phyloP scores from a whole-genome alignment of 805 yeast species.

The Hanseniaspora occidentalis region DNA sequence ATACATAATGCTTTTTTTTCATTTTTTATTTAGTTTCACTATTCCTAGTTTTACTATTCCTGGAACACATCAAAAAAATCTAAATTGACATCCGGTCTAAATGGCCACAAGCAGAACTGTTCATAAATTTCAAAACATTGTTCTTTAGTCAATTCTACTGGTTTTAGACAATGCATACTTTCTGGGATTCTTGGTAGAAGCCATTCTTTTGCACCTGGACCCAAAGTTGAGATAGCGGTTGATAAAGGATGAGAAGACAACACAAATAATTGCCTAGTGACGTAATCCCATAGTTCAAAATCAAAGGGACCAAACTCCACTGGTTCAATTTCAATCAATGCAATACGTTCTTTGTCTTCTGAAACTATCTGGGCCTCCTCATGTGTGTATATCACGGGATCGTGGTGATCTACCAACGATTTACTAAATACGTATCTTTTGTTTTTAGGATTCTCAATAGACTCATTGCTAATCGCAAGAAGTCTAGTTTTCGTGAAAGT shows the following conservation, averaged over 20 bases:
- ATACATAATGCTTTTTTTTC: not conserved
- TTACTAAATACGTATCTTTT: slow-evolving; percentile 13
- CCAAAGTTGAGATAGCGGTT: slow-evolving; percentile 42
- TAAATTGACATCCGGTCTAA: slow-evolving; percentile 50
- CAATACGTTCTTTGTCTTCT: slow-evolving; percentile 28
- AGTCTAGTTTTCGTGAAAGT: slow-evolving; percentile 46
- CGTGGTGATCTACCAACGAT: slow-evolving; percentile 10
- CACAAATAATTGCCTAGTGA: slow-evolving; percentile 48
- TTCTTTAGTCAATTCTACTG: slow-evolving; percentile 35
- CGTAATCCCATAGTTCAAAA: slow-evolving; percentile 52
- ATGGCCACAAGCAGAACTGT: slow-evolving; percentile 67
- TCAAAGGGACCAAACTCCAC: slow-evolving; percentile 29
- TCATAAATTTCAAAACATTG: slow-evolving; percentile 44
- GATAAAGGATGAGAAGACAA: slow-evolving; percentile 31
- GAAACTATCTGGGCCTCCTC: slow-evolving; percentile 20
- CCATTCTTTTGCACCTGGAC: slow-evolving; percentile 70
- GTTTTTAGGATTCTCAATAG: slow-evolving; percentile 9
- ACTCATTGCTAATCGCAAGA: slow-evolving; percentile 30
- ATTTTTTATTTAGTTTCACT: slow-evolving; percentile 3
- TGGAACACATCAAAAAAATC: slow-evolving; percentile 28
- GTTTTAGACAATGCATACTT: slow-evolving; percentile 29
- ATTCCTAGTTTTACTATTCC: slow-evolving; percentile 10
- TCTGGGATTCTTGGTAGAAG: slow-evolving; percentile 23
- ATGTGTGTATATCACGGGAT: slow-evolving; percentile 23
- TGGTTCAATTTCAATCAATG: slow-evolving; percentile 47